Percentiles rank a stretch among this genome's conserved stretches.
phyloP scores from a whole-genome alignment of 1,284 basidiomycete genomes.

The Fomitopsis palustris region DNA sequence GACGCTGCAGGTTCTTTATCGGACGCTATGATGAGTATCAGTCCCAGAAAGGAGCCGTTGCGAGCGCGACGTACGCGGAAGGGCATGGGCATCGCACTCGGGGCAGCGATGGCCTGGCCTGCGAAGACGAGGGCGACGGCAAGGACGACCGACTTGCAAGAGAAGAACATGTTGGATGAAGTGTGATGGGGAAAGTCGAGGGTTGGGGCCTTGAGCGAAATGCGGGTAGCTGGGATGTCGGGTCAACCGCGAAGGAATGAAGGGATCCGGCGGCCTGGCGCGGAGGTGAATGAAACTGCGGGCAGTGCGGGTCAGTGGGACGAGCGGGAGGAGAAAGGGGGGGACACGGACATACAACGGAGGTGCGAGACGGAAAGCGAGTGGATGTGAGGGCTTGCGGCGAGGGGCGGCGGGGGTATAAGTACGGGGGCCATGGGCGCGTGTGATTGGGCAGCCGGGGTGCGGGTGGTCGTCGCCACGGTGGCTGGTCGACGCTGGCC shows the following conservation, averaged over 20 bases:
- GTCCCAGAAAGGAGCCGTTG: neutral
- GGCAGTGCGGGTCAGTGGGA: conserved; percentile 12
- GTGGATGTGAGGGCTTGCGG: conserved; percentile 5
- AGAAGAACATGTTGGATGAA: conserved; percentile 40
- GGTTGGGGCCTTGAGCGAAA: conserved; percentile 16
- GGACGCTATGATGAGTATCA: conserved; percentile 4
- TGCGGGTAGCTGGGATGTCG: conserved; percentile 24
- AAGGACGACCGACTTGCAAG: conserved; percentile 37
- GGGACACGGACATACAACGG: conserved; percentile 26
- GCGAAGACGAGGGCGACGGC: conserved; percentile 41
- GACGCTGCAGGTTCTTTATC: conserved; percentile 44
- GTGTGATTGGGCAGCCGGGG: neutral
- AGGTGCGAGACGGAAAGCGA: conserved; percentile 30
- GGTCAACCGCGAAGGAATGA: conserved; percentile 25
- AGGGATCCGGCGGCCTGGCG: conserved; percentile 36
- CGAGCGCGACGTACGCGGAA: conserved; percentile 31
- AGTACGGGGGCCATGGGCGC: neutral
- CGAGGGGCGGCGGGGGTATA: neutral
- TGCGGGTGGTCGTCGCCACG: neutral
- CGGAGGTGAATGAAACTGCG: conserved; percentile 27
- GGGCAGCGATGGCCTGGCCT: conserved; percentile 41
- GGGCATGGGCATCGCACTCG: conserved; percentile 36
- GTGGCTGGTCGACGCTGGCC: neutral
- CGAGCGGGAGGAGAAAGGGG: conserved; percentile 15
- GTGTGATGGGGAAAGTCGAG: conserved; percentile 16